These are phyloP conservation scores for Suhomyces guaymorum DNA, from an alignment of 1,139 yeast genomes.

Conservation along the genomic window DNA sequence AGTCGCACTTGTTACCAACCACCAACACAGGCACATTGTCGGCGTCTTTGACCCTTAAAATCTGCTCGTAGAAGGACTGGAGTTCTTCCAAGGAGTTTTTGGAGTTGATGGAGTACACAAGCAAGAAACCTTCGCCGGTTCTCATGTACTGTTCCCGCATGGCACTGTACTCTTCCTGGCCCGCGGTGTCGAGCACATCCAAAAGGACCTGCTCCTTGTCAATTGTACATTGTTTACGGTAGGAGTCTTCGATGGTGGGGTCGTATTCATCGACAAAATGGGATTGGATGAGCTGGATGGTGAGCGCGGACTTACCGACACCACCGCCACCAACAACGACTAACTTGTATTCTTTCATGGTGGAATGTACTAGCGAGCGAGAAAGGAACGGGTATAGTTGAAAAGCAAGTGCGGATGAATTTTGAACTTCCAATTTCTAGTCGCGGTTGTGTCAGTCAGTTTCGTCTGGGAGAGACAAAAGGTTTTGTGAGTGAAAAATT, in stretches of 20 bases:
- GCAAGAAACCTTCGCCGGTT: conserved; percentile 86
- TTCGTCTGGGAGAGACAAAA: not conserved
- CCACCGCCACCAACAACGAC: conserved; percentile 99
- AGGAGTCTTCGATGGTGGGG: conserved; percentile 91
- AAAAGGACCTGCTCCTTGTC: conserved; percentile 53
- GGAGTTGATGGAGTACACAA: conserved; percentile 83
- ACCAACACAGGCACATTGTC: conserved; percentile 71
- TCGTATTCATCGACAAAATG: conserved; percentile 96
- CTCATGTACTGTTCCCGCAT: conserved; percentile 95
- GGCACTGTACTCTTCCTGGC: conserved; percentile 96
- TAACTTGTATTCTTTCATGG: conserved; percentile 70
- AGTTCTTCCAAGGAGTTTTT: conserved; percentile 79
- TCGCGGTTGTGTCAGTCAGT: too few relatives aligned
- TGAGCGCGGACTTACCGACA: conserved; percentile 94
- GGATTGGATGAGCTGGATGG: conserved; percentile 85
- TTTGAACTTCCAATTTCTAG: too few relatives aligned
- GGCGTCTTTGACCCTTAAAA: conserved; percentile 79
- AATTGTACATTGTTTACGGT: conserved; percentile 56
- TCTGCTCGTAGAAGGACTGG: conserved; percentile 77
- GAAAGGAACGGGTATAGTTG: not conserved
- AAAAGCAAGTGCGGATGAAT: too few relatives aligned
- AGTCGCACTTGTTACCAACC: conserved; percentile 81
- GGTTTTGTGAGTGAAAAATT: conserved; percentile 1
- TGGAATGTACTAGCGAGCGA: conserved; percentile 7
- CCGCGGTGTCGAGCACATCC: conserved; percentile 94